phyloP scores from a whole-genome alignment of 768 basidiomycete species.

The Agrocybe pediades region DNA sequence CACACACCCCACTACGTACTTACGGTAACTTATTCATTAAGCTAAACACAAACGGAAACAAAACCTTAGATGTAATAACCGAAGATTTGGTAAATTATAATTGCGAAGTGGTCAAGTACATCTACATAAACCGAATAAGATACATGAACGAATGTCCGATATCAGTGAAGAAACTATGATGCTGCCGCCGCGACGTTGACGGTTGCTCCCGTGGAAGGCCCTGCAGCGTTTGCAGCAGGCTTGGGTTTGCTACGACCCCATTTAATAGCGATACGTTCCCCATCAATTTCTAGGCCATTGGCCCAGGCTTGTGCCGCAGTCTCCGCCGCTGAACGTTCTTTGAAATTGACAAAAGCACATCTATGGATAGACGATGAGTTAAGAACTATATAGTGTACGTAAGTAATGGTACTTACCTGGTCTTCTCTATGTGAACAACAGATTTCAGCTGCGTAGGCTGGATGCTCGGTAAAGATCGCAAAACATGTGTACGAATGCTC shows the following conservation, averaged over 20 bases:
- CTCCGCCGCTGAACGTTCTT: conserved; percentile 80
- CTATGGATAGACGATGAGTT: conserved; percentile 33
- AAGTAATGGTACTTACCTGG: conserved; percentile 47
- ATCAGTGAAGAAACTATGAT: conserved; percentile 4
- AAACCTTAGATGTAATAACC: too few relatives aligned
- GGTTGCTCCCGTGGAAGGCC: conserved; percentile 16
- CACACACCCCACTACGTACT: too few relatives aligned
- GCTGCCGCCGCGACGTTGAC: conserved; percentile 20
- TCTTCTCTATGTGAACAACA: conserved; percentile 83
- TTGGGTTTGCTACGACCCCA: conserved; percentile 85
- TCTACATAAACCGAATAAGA: not conserved
- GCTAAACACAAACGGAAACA: too few relatives aligned
- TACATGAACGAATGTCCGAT: not conserved
- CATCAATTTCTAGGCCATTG: conserved; percentile 87
- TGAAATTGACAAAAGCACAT: conserved; percentile 97
- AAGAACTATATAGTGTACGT: not conserved
- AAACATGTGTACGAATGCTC: conserved; percentile 70
- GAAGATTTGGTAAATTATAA: not conserved
- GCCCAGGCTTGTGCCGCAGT: conserved; percentile 86
- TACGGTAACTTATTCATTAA: too few relatives aligned
- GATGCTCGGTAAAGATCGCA: conserved; percentile 65
- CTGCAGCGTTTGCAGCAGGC: conserved; percentile 22
- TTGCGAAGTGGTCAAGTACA: conserved; percentile 1
- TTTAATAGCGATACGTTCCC: conserved; percentile 69
- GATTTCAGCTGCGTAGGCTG: conserved; percentile 74